Base-by-base conservation (phyloP, 202 grass and related monocot species). In the Alloteropsis angusta region DNA sequence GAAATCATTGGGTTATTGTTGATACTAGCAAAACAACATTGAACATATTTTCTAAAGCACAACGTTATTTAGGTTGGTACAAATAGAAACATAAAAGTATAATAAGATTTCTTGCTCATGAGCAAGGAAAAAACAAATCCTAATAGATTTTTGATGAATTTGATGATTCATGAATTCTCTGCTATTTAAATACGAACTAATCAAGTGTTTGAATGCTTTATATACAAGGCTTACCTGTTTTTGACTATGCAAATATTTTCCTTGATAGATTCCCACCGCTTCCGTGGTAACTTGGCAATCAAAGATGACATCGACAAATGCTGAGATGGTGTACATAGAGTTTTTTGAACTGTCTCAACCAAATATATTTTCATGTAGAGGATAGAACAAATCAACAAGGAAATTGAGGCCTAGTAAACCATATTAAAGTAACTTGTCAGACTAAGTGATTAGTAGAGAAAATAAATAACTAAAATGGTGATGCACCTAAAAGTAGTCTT, bases 331-430 rank as follows among this genome's bases (percentile, higher is more conserved):
- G 30, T 38, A 65, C 56, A 71, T 39, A 84, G 58, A 88, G 68
- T 58, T 83, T 48, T 76, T 60, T 76, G 79, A 83, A 97, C 45
- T 13, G 90, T 87, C 80, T 97, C 93, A 9, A 87, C 80, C 26
- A 97, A 83, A 83, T 85, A 93, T 72, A 93, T 79, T 84, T 91
- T 88, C 79, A 97, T 82, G 79, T 97, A 97, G 71, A 97, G 28
- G 35, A 85, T 73, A n/a, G 88, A 84, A 45, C 68, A 79, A 63
- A 93, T 64, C 77, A 97, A 72, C 39, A 93, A 62, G 67, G 17
- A 7, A 76, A 97, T 77, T 9, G 94, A 97, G n/a, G 91, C 85
- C 91, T 93, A 57, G 50, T 9, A 70, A 78, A 43, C 15, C 50
- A 77, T 4, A 60, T 14, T 26, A 34, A 8, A 64, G 1, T n/a